Conservation (phyloP, 164 flowering plant species). For the Protea cynaroides region DNA sequence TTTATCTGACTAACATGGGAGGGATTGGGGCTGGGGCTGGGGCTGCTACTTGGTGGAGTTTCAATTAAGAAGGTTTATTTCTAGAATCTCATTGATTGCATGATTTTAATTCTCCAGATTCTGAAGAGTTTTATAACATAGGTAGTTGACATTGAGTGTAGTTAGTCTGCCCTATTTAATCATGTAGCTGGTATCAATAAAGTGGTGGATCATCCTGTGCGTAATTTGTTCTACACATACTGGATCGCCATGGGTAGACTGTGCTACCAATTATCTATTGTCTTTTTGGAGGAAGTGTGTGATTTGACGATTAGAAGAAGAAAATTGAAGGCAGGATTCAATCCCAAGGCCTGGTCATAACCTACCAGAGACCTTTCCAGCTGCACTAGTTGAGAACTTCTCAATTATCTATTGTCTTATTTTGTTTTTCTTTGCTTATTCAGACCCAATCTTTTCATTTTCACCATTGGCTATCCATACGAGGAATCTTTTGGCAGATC, state of each 20-base stretch:
- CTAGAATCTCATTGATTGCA: neutral
- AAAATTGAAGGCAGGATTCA: too few species aligned
- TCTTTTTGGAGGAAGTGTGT: neutral
- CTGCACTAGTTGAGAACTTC: too few species aligned
- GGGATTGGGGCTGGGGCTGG: neutral
- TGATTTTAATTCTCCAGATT: too few species aligned
- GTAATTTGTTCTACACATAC: neutral
- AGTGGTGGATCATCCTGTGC: neutral
- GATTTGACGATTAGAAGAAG: too few species aligned
- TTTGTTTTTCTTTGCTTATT: slow-evolving; percentile 8
- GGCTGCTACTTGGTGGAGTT: neutral
- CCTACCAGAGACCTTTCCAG: too few species aligned
- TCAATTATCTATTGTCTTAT: neutral
- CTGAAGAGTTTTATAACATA: neutral
- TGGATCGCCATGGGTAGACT: neutral
- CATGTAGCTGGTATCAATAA: neutral
- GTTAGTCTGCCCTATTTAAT: neutral
- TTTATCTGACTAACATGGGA: neutral
- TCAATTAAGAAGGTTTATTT: neutral
- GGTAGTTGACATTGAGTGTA: neutral
- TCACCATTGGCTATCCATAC: slow-evolving; percentile 99
- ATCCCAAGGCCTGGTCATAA: too few species aligned
- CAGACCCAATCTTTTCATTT: slow-evolving; percentile 97
- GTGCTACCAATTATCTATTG: neutral
- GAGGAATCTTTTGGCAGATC: slow-evolving; percentile 80